Evolutionary conservation across 1,139 yeast genomes (phyloP), one percentile per base, ranked within the genome.

Genomic region (Yamadazyma dushanensis): DNA sequence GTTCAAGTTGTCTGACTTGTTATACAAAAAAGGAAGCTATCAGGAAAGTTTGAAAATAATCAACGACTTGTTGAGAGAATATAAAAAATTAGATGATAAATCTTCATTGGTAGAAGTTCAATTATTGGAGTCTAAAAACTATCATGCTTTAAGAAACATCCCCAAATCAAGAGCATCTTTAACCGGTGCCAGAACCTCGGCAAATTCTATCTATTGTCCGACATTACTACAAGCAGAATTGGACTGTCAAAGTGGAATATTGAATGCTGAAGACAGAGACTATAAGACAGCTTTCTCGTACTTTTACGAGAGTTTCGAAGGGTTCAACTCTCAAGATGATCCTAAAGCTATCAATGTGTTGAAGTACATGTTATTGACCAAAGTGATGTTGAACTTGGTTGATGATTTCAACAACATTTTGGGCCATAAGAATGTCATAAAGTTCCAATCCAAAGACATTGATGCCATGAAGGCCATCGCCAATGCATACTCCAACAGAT

Each of bases 381-480:
- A 92, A 63, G 85, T 94, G 54, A 92, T 94, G 98, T 71, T 89
- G 50, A 89, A 88, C 54, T 67, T 84, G 53, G 78, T 87, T 37
- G 95, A 84, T 51, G 98, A 94, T 51, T 87, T 90, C 35, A 85
- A 84, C 50, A 75, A 78, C 45, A 76, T 92, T 38, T 69, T 92
- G 52, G 73, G 75, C 44, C 83, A 86, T 57, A 90, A 92, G 62
- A 81, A 86, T 48, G 92, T 88, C 16, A 71, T 78, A 43, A 87
- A 87, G 57, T 90, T 82, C 61, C 83, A 86, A 46, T 84, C 90
- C 5, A 62, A 59, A 36, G 81, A 78, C 42, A 75, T 76, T 37
- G 97, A 92, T 53, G 97, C 97, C 27, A 90, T 92, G 96, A 86
- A 83, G 57, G 84, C 96, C 3, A 87, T 94, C 48, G 87, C 97